Percentiles rank a stretch among this genome's conserved stretches.
Conservation (phyloP, 1,284 basidiomycete species). For the Cystobasidiaceae sp. region DNA sequence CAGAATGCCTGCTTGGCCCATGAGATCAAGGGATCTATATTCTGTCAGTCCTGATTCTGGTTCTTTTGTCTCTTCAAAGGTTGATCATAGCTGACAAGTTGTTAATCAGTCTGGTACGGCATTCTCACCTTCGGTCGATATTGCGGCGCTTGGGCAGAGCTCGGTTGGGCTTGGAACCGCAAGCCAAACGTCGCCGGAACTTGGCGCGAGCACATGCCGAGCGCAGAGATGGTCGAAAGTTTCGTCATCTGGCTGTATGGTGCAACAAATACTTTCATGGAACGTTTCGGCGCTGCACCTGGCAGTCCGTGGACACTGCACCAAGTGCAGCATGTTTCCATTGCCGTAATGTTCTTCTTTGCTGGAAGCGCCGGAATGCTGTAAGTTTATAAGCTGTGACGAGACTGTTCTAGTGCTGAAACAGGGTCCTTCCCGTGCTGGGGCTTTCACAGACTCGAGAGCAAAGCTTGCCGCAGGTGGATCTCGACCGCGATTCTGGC, state of each 20-base stretch:
- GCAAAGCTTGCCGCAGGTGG: slow-evolving; percentile 1
- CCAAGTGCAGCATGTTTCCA: slow-evolving; percentile 90
- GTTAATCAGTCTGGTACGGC: slow-evolving; percentile 61
- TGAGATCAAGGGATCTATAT: slow-evolving; percentile 65
- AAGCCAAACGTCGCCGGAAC: slow-evolving; percentile 35
- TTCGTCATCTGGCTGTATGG: slow-evolving; percentile 84
- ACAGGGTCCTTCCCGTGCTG: no score
- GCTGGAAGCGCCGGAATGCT: slow-evolving; percentile 57
- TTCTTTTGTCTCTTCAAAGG: no score
- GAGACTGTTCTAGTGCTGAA: no score
- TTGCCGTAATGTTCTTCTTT: slow-evolving; percentile 90
- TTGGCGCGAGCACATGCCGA: slow-evolving; percentile 48
- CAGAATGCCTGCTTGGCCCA: slow-evolving; percentile 83
- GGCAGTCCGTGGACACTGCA: slow-evolving; percentile 86
- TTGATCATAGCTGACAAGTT: no score
- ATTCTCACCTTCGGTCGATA: slow-evolving; percentile 83
- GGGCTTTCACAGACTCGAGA: neutral
- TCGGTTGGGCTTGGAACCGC: slow-evolving; percentile 93
- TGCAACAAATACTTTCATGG: slow-evolving; percentile 92
- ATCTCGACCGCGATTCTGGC: slow-evolving; percentile 16
- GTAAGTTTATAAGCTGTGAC: no score
- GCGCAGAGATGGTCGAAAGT: slow-evolving; percentile 84
- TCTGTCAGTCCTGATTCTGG: no score
- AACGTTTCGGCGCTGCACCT: slow-evolving; percentile 70
- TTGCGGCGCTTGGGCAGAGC: slow-evolving; percentile 78